Evolutionary conservation across 805 yeast species (phyloP), one percentile per base, ranked within the genome.

Genomic region (Lipomyces yamanashiensis): DNA sequence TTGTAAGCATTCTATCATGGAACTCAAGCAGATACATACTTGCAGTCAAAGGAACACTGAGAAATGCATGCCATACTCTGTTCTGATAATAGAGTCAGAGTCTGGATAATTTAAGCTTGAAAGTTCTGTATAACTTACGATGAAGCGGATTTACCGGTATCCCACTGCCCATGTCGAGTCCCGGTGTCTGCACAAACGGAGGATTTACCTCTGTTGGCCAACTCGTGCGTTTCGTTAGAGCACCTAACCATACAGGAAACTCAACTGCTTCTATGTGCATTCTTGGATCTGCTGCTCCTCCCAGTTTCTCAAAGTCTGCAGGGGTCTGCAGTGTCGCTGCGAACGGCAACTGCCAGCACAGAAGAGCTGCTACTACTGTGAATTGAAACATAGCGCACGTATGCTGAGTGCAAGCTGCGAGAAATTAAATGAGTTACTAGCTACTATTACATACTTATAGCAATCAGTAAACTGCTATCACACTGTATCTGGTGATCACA

Each of bases 151-250:
- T 45, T 10, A 21, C 10, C 34, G 62, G 62, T 19, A 58, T 52
- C 8, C 57, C 57, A 12, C 39, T 43, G 23, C 21, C 34, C 15
- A 58, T 12, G 52, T 50, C 50, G 23, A 58, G 23, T 2, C 53
- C 57, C 15, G 44, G 48, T 19, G 19, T 33, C 23, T 10, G 41
- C 34, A 58, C 52, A 36, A 51, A 58, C 12, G 62, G 62, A 7
- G 62, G 62, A 28, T 51, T 47, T 12, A 33, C 28, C 8, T 21
- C 45, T 40, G 51, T 47, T 10, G 62, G 62, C 62, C 62, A 58
- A 17, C 17, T 36, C 3, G 57, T 51, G n/a, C 39, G 37, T 19
- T 50, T 40, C 19, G 62, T 43, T 37, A 58, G 49, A 8, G 21
- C 34, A 19, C 50, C 56, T 9, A 58, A 41, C 62, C 62, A 58